Base-by-base conservation (phyloP, 2,329 filamentous ascomycete species). In the Hypoxylon sp. region DNA sequence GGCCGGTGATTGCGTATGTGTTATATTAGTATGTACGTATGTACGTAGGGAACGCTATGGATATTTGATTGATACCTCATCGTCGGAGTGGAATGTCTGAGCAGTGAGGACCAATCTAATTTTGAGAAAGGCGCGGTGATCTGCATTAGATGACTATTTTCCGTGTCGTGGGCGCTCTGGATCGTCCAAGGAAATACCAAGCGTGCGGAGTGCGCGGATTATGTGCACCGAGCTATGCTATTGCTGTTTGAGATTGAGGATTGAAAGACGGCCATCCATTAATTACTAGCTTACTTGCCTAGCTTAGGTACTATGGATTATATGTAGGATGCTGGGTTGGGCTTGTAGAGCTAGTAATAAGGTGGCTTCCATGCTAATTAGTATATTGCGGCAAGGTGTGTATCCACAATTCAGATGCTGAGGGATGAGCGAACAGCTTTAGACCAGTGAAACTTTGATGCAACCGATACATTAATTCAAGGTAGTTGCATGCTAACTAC, bases 361-460 rank as follows among this genome's bases (percentile, higher is more conserved):
- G n/a, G n/a, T n/a, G n/a, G n/a, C n/a, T n/a, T n/a, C n/a, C n/a
- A n/a, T n/a, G n/a, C n/a, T n/a, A n/a, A n/a, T n/a, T n/a, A n/a
- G n/a, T n/a, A n/a, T n/a, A n/a, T n/a, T n/a, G n/a, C n/a, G n/a
- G n/a, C n/a, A n/a, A n/a, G n/a, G n/a, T n/a, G n/a, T n/a, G n/a
- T 54, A 51, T 36, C 45, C 54, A 56, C 37, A 50, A 53, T 43
- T 29, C n/a, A n/a, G n/a, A n/a, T n/a, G n/a, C 44, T 13, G 40
- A 50, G 27, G 40, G 43, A 42, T 48, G 36, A 37, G 31, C 52
- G 47, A 55, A 58, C 37, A 51, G 44, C 41, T n/a, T 50, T 31
- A 46, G 48, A 56, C 43, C 49, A 43, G 50, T 56, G 48, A 49
- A 45, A 51, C 41, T n/a, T 43, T 46, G 48, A 52, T 58, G 55